Conservation (phyloP, 192 early-diverging fungal genomes). For the Chytriomyces confervae region DNA sequence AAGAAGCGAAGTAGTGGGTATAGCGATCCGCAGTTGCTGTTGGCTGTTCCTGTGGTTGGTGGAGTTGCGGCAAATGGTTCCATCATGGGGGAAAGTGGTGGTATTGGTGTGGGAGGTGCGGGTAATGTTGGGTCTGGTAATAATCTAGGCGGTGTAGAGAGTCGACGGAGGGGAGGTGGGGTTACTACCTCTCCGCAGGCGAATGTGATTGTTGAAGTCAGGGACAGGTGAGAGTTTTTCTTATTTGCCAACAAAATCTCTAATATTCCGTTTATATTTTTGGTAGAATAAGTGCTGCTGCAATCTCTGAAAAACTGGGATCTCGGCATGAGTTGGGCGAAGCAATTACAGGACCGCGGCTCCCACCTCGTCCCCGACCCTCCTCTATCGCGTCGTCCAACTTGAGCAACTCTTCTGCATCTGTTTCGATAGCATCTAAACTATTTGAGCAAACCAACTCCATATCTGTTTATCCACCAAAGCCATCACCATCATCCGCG, state of each 20-base stretch:
- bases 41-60: constrained; percentile 15
- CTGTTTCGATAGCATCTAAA: neutral
- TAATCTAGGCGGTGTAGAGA: neutral
- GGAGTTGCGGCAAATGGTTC: neutral
- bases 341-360: neutral
- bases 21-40: constrained; percentile 18
- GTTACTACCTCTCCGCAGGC: neutral
- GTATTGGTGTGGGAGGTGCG: neutral
- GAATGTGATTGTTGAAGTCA: neutral
- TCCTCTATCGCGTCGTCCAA: neutral
- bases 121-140: neutral
- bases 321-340: neutral
- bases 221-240: too few species aligned
- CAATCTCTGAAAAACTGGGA: too few species aligned
- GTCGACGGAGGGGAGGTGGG: neutral
- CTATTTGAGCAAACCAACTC: neutral
- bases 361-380: neutral
- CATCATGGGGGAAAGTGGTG: neutral
- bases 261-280: too few species aligned
- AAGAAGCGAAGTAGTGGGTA: constrained; percentile 32
- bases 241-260: too few species aligned
- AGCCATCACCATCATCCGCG: too few species aligned
- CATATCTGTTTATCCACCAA: too few species aligned
- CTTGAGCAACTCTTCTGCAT: neutral
- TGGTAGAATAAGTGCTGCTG: too few species aligned